Conservation (phyloP, 2,329 filamentous ascomycete genomes). For the Stachybotrys echinatus region DNA sequence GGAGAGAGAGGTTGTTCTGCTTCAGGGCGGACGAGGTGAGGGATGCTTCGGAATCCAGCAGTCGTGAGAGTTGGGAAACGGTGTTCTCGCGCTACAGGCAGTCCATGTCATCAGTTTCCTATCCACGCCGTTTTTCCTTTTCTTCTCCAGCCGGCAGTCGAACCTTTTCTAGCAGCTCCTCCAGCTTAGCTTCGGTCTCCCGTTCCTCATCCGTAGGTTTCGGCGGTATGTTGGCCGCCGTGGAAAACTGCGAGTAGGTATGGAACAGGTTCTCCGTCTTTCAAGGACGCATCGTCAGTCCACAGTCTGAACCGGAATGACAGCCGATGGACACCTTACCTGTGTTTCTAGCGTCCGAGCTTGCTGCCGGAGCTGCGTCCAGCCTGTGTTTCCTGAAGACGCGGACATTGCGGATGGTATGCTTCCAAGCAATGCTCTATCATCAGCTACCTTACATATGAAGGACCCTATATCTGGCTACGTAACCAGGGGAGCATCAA, state of each 20-base stretch:
- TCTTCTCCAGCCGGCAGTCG: not conserved
- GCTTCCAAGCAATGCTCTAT: not conserved
- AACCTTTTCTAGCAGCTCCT: slow-evolving; percentile 81
- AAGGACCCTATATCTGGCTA: not conserved
- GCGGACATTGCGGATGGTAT: slow-evolving; percentile 39
- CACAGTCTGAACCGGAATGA: slow-evolving; percentile 9
- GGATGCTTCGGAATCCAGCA: slow-evolving; percentile 87
- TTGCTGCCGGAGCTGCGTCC: slow-evolving; percentile 93
- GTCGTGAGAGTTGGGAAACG: slow-evolving; percentile 75
- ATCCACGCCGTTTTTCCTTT: not conserved
- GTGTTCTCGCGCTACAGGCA: slow-evolving; percentile 67
- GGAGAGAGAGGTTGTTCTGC: slow-evolving; percentile 88
- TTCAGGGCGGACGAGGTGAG: slow-evolving; percentile 90
- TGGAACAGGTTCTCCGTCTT: slow-evolving; percentile 83
- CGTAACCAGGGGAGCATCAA: not conserved
- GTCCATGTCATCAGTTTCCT: not conserved
- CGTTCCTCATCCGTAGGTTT: slow-evolving; percentile 84
- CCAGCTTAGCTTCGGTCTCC: slow-evolving; percentile 72
- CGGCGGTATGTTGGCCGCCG: slow-evolving; percentile 69
- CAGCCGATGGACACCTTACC: slow-evolving; percentile 47
- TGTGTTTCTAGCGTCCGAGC: slow-evolving; percentile 84
- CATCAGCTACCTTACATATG: not conserved
- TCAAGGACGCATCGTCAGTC: slow-evolving; percentile 14
- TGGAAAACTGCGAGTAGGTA: slow-evolving; percentile 86
- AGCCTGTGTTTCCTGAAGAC: slow-evolving; percentile 59